phyloP scores from a whole-genome alignment of 805 yeast genomes.

The Pichia heedii region DNA sequence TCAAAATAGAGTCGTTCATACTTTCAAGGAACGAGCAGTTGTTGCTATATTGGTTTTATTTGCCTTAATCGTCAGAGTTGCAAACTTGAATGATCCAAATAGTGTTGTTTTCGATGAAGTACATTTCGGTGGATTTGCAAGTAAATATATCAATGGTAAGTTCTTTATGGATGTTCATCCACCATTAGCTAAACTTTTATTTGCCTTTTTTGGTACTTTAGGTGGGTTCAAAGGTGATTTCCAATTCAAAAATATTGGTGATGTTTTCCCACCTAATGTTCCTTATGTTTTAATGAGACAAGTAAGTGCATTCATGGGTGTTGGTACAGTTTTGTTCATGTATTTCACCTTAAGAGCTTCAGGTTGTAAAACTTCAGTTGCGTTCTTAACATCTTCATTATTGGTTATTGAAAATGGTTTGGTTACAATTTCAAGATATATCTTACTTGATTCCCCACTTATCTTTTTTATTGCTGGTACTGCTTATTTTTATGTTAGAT shows the following conservation, averaged over 20 bases:
- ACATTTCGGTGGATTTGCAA: constrained; percentile 96
- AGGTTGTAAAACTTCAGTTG: constrained; percentile 59
- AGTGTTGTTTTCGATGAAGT: constrained; percentile 97
- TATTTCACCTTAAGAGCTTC: constrained; percentile 64
- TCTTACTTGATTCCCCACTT: constrained; percentile 68
- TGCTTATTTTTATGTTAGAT: constrained; percentile 54
- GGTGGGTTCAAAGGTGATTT: constrained; percentile 72
- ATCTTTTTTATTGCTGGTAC: constrained; percentile 70
- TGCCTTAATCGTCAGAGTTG: constrained; percentile 52
- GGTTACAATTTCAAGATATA: constrained; percentile 66
- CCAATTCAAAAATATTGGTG: constrained; percentile 58
- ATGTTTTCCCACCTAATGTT: constrained; percentile 43
- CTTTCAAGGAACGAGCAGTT: constrained; percentile 32
- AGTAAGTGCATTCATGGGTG: constrained; percentile 60
- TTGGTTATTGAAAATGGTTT: constrained; percentile 59
- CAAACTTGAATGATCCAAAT: constrained; percentile 55
- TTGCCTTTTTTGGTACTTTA: constrained; percentile 57
- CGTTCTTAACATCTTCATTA: constrained; percentile 46
- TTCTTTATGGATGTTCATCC: constrained; percentile 88
- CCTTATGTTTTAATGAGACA: constrained; percentile 67
- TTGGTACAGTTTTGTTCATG: constrained; percentile 53
- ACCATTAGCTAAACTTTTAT: constrained; percentile 74
- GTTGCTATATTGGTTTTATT: constrained; percentile 32
- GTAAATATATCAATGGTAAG: constrained; percentile 65
- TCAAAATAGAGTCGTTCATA: constrained; percentile 32